Conservation (phyloP, 306 rosid genomes). For the Vigna unguiculata region DNA sequence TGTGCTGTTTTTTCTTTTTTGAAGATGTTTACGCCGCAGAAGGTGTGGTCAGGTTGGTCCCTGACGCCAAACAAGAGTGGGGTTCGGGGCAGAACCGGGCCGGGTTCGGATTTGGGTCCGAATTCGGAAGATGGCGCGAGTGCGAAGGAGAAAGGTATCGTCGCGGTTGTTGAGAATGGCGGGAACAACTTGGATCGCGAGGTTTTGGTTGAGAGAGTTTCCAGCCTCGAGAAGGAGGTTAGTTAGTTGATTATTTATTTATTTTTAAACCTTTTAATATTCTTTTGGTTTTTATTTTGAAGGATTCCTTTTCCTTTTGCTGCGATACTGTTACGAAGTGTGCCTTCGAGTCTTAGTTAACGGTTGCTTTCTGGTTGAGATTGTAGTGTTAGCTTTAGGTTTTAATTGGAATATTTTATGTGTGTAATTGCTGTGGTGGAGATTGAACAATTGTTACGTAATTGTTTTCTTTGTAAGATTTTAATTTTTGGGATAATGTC, state of each 20-base stretch:
- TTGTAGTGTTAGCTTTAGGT: background rate
- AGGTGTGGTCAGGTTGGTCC: conserved; percentile 71
- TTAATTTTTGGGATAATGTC: background rate
- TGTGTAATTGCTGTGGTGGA: conserved; percentile 16
- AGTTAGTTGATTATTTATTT: conserved; percentile 34
- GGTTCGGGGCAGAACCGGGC: conserved; percentile 58
- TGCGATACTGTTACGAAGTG: background rate
- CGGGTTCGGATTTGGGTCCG: conserved; percentile 51
- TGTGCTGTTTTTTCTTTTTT: background rate
- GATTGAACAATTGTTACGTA: background rate
- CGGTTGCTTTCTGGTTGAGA: background rate
- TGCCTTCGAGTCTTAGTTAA: conserved; percentile 19
- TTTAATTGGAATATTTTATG: conserved; percentile 29
- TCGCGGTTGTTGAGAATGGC: conserved; percentile 69
- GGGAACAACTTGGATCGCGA: conserved; percentile 57
- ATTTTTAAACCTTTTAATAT: background rate
- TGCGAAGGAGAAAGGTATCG: conserved; percentile 63
- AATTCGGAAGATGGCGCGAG: conserved; percentile 56
- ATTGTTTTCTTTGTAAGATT: background rate
- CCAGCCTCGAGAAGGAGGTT: conserved; percentile 84
- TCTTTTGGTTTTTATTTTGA: background rate
- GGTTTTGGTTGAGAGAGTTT: conserved; percentile 65
- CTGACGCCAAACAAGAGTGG: conserved; percentile 67
- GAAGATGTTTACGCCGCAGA: conserved; percentile 82
- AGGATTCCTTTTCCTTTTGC: conserved; percentile 10